These are phyloP conservation scores for Lignosus rhinocerotis DNA, from an alignment of 1,284 basidiomycete genomes.

Conservation along the genomic window DNA sequence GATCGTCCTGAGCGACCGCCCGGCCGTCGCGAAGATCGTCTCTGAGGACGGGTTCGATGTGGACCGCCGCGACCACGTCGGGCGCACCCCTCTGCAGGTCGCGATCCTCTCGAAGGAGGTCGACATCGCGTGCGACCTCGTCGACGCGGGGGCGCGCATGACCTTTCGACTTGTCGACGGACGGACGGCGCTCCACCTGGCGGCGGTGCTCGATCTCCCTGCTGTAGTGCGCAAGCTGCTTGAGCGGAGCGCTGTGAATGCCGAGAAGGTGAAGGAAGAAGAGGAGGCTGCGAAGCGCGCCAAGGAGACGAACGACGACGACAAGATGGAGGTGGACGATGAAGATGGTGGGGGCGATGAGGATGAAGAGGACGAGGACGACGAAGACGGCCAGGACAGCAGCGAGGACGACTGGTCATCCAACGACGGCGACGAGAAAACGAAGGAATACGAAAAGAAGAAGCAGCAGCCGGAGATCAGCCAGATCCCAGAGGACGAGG, in stretches of 20 bases:
- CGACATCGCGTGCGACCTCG: slow-evolving; percentile 49
- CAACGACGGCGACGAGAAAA: slow-evolving; percentile 25
- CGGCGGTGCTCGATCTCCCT: slow-evolving; percentile 47
- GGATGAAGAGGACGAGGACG: background rate
- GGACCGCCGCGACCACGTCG: slow-evolving; percentile 57
- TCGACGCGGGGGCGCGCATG: slow-evolving; percentile 55
- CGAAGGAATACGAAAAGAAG: slow-evolving; percentile 21
- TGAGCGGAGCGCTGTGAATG: slow-evolving; percentile 43
- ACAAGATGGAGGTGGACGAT: slow-evolving; percentile 34
- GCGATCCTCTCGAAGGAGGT: slow-evolving; percentile 46
- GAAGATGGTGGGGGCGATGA: slow-evolving; percentile 33
- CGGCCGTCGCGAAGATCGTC: slow-evolving; percentile 41
- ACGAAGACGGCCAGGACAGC: slow-evolving; percentile 27
- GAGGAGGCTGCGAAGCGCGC: slow-evolving; percentile 29
- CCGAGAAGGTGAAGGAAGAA: slow-evolving; percentile 36
- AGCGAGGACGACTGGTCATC: slow-evolving; percentile 38
- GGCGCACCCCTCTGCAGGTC: slow-evolving; percentile 55
- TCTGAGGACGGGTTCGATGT: slow-evolving; percentile 42
- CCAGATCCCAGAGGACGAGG: slow-evolving; percentile 48
- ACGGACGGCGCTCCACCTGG: slow-evolving; percentile 53
- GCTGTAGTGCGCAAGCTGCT: slow-evolving; percentile 49
- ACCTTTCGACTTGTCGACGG: slow-evolving; percentile 57
- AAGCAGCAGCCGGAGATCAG: slow-evolving; percentile 20
- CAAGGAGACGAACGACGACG: slow-evolving; percentile 32
- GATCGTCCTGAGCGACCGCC: slow-evolving; percentile 45